Base-by-base conservation (phyloP, 257 asterid species). In the Nicotiana paniculata region DNA sequence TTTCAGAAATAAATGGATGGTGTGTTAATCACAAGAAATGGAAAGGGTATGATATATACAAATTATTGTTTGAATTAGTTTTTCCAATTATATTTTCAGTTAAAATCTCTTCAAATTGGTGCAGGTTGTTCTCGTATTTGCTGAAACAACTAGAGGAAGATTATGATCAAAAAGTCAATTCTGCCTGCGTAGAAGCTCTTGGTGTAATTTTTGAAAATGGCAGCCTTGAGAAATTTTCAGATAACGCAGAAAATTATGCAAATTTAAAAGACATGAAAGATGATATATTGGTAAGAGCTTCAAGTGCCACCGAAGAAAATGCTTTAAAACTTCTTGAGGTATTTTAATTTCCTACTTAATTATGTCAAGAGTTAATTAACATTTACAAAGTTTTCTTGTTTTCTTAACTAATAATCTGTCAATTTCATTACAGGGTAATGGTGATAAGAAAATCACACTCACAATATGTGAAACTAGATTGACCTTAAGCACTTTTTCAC, bases 1-100 rank as follows among this genome's bases (percentile, higher is more conserved):
- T 88, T 72, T 80, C 89, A 24, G 75, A 84, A 18, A 21, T 88
- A 5, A 48, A 51, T 75, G 81, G 86, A 64, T 72, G 87, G 87
- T 79, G 81, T 70, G 69, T 88, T 67, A 65, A 66, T 58, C 81
- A 78, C 79, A 66, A 72, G 51, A 18, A 78, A 24, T 83, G 90
- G 90, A 35, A 66, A 11, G 84, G 89, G 89, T 88, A 79, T 61
- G 66, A 63, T 81, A 26, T 54, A 53, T 33, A 43, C 51, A 43
- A 43, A 43, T 43, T 43, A 8, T 43, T 43, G 11, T 43, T 63
- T 11, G 9, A 63, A 4, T 63, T 43, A 43, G 8, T 8, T 43
- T 43, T 43, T 43, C 51, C 51, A 43, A 43, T 43, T 43, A 43
- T 43, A 43, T 43, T 43, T 8, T 8, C 0, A 43, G 5, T 62